Base-by-base conservation (phyloP, 805 yeast species). In the Metschnikowia kofuensis region DNA sequence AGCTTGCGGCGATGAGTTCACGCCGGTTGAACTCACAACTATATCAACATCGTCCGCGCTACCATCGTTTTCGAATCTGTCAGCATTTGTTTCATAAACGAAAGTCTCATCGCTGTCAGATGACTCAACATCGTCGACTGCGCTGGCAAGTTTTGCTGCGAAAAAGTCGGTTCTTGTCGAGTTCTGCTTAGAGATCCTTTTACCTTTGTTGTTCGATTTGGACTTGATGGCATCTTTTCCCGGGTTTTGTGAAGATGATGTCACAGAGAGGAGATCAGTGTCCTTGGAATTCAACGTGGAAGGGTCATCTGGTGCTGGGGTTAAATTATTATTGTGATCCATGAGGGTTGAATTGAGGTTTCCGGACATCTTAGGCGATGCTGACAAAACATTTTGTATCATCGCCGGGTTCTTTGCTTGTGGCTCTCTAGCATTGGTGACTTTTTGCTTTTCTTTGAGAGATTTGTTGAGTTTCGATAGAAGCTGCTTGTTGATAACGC, bases 81-180 rank as follows among this genome's bases (percentile, higher is more conserved):
- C 64, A 29, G 57, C 54, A 39, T 56, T 56, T 42, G 73, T 80
- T 60, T 91, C 97, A 65, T 92, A 92, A n/a, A 92, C 97, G 75
- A 94, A 92, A 1, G 96, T 89, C 65, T 94, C 99, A 57, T 91
- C 96, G 27, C 90, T 83, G 64, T 91, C 97, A 32, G 91, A 84
- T 37, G 87, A 82, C 52, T 87, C 89, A 39, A 82, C 91, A 58
- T 89, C 96, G 54, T 87, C 96, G 4, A 92, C 95, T 0, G 98
- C 98, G 48, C 89, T 85, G 8, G 97, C 98, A 52, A 94, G 75
- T 58, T 86, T 87, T 0, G 98, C 97, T 9, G 97, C 98, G 66
- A 94, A 94, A 51, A 89, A 82, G 61, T 91, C 98, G 0, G 97
- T 94, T 61, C 90, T 79, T 7, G 96, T 83, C 4, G 89, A 79